Base-by-base conservation (phyloP, 129 eudicot genomes). In the Centella asiatica region DNA sequence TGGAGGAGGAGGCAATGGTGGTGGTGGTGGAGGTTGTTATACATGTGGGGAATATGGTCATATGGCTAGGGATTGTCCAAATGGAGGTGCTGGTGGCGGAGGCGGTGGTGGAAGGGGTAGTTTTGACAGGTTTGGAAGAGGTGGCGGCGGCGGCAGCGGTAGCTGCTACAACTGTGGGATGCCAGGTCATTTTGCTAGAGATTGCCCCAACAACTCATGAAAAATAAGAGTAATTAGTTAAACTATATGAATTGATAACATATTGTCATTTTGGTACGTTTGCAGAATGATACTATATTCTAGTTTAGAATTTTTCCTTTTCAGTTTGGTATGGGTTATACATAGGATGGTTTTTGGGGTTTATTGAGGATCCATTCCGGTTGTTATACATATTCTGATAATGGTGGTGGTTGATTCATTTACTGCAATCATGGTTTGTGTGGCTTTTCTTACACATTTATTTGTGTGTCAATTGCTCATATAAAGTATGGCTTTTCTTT, bases 121-220 rank as follows among this genome's bases (percentile, higher is more conserved):
- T 8, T 45, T 26, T 37, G 74, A 69, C 1, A 78, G 62, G 5
- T 78, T 75, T 29, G 74, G 60, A 15, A 39, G 51, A 1, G 65
- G 69, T 18, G 40, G 12, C 13, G 75, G 67, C 24, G 78, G 80
- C 0, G 77, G 84, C 10, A 78, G 81, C 3, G 74, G 73, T 4
- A 54, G 34, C 1, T 80, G 86, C 29, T 80, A 37, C 58, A 72
- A 60, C 44, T 80, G 86, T 56, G 86, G 86, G 1, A 60, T 22
- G 4, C 26, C 6, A 0, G 82, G 82, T 13, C 82, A 77, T 51
- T 42, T 67, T 45, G 74, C 77, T 0, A 72, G 70, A 39, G 82
- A 71, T 1, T 77, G 82, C 78, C 51, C 69, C 29, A 44, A 66
- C 12, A 65, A 33, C 48, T 66, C 69, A 9, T 74, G 71, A 59